Evolutionary conservation across 306 rosid genomes (phyloP).

Genomic region (Senna siamea): DNA sequence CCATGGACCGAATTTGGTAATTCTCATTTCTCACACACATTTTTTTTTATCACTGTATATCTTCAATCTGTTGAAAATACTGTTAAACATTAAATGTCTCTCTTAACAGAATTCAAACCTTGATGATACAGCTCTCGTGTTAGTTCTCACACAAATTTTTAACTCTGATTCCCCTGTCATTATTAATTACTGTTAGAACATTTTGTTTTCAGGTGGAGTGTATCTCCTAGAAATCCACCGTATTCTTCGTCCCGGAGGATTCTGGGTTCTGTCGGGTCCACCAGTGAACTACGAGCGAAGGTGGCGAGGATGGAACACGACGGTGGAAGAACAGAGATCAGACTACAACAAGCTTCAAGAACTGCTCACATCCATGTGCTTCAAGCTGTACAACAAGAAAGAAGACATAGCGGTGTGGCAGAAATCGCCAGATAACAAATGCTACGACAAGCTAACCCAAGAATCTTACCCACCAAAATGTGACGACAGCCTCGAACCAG

Average conservation of each 20-base stretch:
- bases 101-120: too few species aligned
- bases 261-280: slow-evolving; percentile 96
- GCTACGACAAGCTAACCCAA: slow-evolving; percentile 66
- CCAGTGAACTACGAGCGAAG: slow-evolving; percentile 87
- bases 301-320: slow-evolving; percentile 98
- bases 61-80: too few species aligned
- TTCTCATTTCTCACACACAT: too few species aligned
- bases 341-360: slow-evolving; percentile 82
- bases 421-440: slow-evolving; percentile 64
- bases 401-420: slow-evolving; percentile 98
- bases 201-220: slow-evolving; percentile 95
- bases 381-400: slow-evolving; percentile 82
- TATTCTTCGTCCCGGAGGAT: slow-evolving; percentile 96
- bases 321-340: slow-evolving; percentile 78
- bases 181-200: too few species aligned
- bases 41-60: too few species aligned
- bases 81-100: too few species aligned
- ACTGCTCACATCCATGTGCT: slow-evolving; percentile 83
- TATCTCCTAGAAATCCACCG: slow-evolving; percentile 89
- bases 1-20: slow-evolving; percentile 99
- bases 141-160: too few species aligned
- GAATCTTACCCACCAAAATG: slow-evolving; percentile 86
- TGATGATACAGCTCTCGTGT: too few species aligned
- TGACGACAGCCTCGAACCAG: slow-evolving; percentile 89
- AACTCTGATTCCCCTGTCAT: too few species aligned